phyloP scores from a whole-genome alignment of 352 stramenopile species.

The Pythium periplocum region DNA sequence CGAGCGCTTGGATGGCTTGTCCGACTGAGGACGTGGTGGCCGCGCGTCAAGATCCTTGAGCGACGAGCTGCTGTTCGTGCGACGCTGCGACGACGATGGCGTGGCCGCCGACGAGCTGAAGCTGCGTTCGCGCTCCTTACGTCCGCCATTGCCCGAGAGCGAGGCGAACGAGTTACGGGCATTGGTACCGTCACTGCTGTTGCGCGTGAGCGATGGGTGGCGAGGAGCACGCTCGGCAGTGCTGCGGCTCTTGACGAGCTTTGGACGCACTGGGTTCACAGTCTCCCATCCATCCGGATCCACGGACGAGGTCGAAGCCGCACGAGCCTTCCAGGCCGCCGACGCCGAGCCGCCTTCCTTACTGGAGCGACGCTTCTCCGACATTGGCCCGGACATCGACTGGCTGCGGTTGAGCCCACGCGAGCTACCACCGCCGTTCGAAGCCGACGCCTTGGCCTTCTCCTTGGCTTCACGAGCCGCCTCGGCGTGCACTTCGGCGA shows the following conservation, averaged over 20 bases:
- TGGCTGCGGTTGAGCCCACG: conserved; percentile 54
- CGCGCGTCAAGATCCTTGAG: too few relatives aligned
- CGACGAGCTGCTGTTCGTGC: conserved; percentile 9
- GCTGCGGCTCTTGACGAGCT: conserved; percentile 60
- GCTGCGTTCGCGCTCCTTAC: conserved; percentile 49
- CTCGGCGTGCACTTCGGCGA: conserved; percentile 74
- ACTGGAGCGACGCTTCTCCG: conserved; percentile 34
- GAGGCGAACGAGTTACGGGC: conserved; percentile 42
- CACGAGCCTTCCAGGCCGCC: conserved; percentile 58
- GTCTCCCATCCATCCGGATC: conserved; percentile 76
- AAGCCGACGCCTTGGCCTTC: conserved; percentile 48
- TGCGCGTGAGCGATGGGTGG: conserved; percentile 25
- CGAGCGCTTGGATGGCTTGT: too few relatives aligned
- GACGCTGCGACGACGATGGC: conserved; percentile 9
- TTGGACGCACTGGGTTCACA: conserved; percentile 39
- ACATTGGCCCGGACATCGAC: conserved; percentile 32
- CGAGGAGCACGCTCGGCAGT: conserved; percentile 47
- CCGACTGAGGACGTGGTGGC: too few relatives aligned
- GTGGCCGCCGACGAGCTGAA: conserved; percentile 41
- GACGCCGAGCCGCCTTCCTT: conserved; percentile 34
- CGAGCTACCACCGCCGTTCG: conserved; percentile 16
- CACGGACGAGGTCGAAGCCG: conserved; percentile 12
- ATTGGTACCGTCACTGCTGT: conserved; percentile 14
- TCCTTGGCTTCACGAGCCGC: conserved; percentile 61
- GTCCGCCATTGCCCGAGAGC: conserved; percentile 16